Percentiles rank a stretch among this genome's conserved stretches.
Evolutionary conservation across 176 grass and related monocot genomes (phyloP).

Genomic region (Phragmites australis): DNA sequence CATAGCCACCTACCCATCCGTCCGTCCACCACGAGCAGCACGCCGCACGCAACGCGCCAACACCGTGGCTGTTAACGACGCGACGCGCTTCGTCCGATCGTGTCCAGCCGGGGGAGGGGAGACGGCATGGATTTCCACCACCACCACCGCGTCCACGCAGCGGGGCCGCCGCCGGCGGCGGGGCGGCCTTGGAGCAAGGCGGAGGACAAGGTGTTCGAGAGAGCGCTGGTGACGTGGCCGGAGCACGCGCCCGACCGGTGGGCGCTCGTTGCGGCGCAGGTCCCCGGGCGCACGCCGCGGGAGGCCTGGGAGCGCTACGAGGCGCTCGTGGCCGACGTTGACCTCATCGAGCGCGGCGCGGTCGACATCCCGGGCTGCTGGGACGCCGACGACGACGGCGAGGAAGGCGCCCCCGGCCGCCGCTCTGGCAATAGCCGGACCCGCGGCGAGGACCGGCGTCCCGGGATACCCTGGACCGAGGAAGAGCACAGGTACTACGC

Average conservation of each 20-base stretch:
- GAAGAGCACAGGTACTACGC: constrained; percentile 70
- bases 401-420: background rate
- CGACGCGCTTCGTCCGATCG: background rate
- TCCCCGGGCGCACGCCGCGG: constrained; percentile 50
- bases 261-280: constrained; percentile 51
- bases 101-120: background rate
- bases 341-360: constrained; percentile 74
- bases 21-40: background rate
- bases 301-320: constrained; percentile 77
- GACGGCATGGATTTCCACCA: constrained; percentile 39
- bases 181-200: constrained; percentile 56
- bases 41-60: constrained; percentile 24
- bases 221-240: constrained; percentile 61
- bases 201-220: constrained; percentile 96
- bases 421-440: background rate
- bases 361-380: constrained; percentile 50
- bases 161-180: background rate
- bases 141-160: background rate
- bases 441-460: constrained; percentile 43
- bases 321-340: constrained; percentile 61
- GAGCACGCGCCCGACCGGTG: constrained; percentile 65
- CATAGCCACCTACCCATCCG: background rate
- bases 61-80: too few species aligned
- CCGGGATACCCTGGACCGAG: constrained; percentile 74
- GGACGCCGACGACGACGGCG: constrained; percentile 31